Conservation (phyloP, 75 land plant genomes). For the Selaginella tamariscina region DNA sequence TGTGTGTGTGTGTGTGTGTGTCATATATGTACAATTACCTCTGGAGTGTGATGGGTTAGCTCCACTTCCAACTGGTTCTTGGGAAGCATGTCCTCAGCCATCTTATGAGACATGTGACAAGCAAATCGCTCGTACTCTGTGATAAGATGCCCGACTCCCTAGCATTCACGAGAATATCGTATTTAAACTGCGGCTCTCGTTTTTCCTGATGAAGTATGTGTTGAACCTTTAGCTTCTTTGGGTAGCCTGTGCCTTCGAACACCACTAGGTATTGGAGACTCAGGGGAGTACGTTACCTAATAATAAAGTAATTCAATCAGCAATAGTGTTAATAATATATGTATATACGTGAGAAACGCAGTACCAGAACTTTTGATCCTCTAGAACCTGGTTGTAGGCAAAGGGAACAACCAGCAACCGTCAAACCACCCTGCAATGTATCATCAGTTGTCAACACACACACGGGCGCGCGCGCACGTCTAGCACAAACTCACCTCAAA, state of each 20-base stretch:
- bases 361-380: conserved; percentile 50
- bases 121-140: not conserved
- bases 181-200: too few relatives aligned
- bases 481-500: too few relatives aligned
- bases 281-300: conserved; percentile 1
- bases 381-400: conserved; percentile 62
- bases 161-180: not conserved
- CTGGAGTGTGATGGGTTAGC: not conserved
- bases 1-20: too few relatives aligned
- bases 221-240: too few relatives aligned
- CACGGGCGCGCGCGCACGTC: too few relatives aligned
- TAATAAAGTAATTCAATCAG: too few relatives aligned
- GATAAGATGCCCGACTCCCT: not conserved
- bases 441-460: too few relatives aligned
- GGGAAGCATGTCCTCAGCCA: not conserved
- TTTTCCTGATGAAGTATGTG: too few relatives aligned
- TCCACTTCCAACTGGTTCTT: not conserved
- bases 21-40: not conserved
- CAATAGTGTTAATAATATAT: too few relatives aligned
- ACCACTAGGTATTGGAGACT: not conserved
- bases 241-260: too few relatives aligned
- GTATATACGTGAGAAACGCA: conserved; percentile 60
- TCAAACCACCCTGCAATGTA: conserved; percentile 54
- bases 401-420: conserved; percentile 76
- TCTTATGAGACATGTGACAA: not conserved